phyloP scores from a whole-genome alignment of 1,284 basidiomycete species.

The Pascua sp. region DNA sequence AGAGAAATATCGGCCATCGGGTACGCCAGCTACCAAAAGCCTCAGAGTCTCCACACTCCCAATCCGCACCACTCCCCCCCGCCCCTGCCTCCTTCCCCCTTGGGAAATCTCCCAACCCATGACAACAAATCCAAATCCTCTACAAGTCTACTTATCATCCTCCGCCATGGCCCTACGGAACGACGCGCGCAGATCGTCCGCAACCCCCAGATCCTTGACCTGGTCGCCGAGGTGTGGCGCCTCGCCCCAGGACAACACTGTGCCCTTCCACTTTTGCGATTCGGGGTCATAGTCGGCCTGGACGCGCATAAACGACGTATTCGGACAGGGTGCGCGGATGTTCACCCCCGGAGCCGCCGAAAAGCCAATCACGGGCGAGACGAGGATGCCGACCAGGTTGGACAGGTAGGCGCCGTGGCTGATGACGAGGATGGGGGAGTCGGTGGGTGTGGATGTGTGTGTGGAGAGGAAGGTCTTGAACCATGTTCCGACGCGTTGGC shows the following conservation, averaged over 20 bases:
- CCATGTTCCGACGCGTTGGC: slow-evolving; percentile 19
- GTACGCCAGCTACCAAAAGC: no score
- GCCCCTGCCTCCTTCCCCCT: no score
- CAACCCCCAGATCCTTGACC: slow-evolving; percentile 3
- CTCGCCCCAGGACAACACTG: slow-evolving; percentile 28
- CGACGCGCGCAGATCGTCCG: slow-evolving; percentile 8
- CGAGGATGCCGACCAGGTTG: slow-evolving; percentile 24
- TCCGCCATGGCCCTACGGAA: slow-evolving; percentile 3
- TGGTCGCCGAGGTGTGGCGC: slow-evolving; percentile 21
- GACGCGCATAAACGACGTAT: slow-evolving; percentile 36
- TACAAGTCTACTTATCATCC: background rate
- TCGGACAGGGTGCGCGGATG: slow-evolving; percentile 20
- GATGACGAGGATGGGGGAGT: slow-evolving; percentile 27
- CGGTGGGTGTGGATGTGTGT: slow-evolving; percentile 4
- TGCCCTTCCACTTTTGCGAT: slow-evolving; percentile 18
- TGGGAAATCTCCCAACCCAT: no score
- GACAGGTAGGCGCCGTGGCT: slow-evolving; percentile 45
- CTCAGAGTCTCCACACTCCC: no score
- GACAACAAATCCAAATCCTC: no score
- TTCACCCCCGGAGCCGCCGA: slow-evolving; percentile 15
- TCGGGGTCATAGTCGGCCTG: slow-evolving; percentile 8
- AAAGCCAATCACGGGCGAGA: slow-evolving; percentile 12
- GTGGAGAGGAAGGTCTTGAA: slow-evolving; percentile 16
- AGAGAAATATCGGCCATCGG: no score
- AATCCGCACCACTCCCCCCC: no score